These are phyloP conservation scores for Phytopythium kandeliae DNA, from an alignment of 352 stramenopile species.

Conservation along the genomic window DNA sequence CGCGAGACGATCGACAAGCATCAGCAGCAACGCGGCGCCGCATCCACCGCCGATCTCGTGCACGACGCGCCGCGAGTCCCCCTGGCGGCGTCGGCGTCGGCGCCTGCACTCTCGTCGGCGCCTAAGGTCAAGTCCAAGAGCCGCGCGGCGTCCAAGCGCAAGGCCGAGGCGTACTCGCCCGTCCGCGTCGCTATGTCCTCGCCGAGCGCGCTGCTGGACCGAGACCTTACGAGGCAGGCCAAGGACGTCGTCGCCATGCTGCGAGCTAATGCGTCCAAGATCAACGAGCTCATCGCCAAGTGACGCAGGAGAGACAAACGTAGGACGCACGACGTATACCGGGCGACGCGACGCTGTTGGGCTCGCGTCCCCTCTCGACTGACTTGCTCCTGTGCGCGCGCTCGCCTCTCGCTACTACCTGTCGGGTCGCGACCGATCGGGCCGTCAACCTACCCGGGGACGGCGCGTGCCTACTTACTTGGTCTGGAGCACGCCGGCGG, in stretches of 20 bases:
- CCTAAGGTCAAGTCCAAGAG: conserved; percentile 6
- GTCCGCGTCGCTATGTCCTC: conserved; percentile 14
- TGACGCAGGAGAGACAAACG: conserved; percentile 1
- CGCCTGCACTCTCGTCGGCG: conserved; percentile 9
- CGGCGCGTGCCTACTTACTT: no score
- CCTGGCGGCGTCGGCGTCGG: conserved; percentile 15
- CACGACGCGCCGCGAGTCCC: no score
- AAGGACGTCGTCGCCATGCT: conserved; percentile 55
- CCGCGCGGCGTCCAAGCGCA: conserved; percentile 6
- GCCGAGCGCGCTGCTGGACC: conserved; percentile 30
- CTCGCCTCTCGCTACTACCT: neutral
- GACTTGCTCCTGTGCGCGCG: no score
- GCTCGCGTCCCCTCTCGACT: no score
- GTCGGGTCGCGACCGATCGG: no score
- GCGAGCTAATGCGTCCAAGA: conserved; percentile 66
- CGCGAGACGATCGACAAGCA: conserved; percentile 51
- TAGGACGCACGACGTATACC: neutral
- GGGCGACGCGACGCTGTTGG: no score
- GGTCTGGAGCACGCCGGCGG: conserved; percentile 95
- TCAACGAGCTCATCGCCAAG: conserved; percentile 62
- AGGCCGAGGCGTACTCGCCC: conserved; percentile 10
- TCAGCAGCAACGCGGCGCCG: conserved; percentile 3
- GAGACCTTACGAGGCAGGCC: conserved; percentile 45
- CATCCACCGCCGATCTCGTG: conserved; percentile 7
- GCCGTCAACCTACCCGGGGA: no score